Evolutionary conservation across 306 rosid genomes (phyloP), one percentile per base, ranked within the genome.

Genomic region (Pyrus betulifolia): DNA sequence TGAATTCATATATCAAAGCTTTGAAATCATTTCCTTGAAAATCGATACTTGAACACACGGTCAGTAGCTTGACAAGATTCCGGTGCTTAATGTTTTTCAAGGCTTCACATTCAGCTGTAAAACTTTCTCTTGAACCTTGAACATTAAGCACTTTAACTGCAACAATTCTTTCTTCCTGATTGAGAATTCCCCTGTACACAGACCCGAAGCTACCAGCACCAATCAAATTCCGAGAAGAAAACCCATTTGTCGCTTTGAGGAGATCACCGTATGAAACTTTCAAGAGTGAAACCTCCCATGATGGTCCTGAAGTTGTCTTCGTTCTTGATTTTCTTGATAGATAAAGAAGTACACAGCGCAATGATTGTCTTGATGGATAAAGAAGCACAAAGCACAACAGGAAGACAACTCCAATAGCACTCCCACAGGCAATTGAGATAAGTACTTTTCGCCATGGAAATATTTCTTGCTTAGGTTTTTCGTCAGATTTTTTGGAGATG

Each of bases 161-260:
- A 25, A 25, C 27, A 25, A 25, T 25, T 25, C 27, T 25, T 25
- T 25, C 27, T 25, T 25, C 27, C 27, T 25, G 27, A 25, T 25
- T 25, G 27, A 25, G 27, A 25, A 25, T 25, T 25, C 27, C 27
- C 27, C 27, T 25, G 58, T 84, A 84, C 2, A 80, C 84, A 28
- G 74, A 69, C 27, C 82, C 82, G 35, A 80, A 80, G 57, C 75
- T 60, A 27, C 85, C 87, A 6, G 21, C 15, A 68, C 85, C 87
- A 74, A 81, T 65, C 45, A 77, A 49, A 74, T 84, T 81, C 14
- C 5, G 57, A 25, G 72, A 54, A 71, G 80, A 71, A 9, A 84
- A 84, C 27, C 77, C 82, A 61, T 74, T 27, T 12, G 83, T 80
- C 11, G 85, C 81, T 57, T 81, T 23, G 3, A 76, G 21, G 44